These are phyloP conservation scores for Plasmodium fragile DNA, from an alignment of 169 alveolate species.

Conservation along the genomic window DNA sequence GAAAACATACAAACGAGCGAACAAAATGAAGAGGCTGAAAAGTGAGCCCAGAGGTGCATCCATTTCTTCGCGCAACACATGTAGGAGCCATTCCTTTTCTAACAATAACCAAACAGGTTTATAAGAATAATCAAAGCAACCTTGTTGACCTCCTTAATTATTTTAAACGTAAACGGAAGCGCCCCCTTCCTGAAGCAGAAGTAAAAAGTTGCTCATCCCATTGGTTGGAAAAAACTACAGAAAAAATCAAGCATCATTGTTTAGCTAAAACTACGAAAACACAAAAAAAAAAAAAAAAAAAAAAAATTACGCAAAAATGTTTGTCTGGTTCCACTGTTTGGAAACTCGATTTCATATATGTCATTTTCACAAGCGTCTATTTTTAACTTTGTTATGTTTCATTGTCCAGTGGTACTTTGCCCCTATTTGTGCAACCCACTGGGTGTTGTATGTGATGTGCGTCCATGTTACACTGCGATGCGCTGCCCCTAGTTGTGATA, in stretches of 20 bases:
- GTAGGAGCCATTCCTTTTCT: not conserved
- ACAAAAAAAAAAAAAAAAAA: not conserved
- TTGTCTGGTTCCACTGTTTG: not conserved
- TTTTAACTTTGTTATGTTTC: not conserved
- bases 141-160: not conserved
- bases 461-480: not conserved
- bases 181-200: not conserved
- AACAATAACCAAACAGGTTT: not conserved
- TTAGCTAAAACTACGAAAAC: not conserved
- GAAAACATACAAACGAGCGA: not conserved
- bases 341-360: not conserved
- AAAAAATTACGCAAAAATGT: not conserved
- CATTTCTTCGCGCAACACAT: not conserved
- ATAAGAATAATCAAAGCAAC: not conserved
- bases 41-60: not conserved
- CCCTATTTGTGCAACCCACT: not conserved
- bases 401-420: not conserved
- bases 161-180: not conserved
- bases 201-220: not conserved
- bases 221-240: not conserved
- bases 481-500: not conserved
- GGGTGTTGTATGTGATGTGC: not conserved
- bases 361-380: not conserved
- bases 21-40: not conserved
- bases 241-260: not conserved